phyloP scores from a whole-genome alignment of 345 rosid species.

The Arabis hirsuta region DNA sequence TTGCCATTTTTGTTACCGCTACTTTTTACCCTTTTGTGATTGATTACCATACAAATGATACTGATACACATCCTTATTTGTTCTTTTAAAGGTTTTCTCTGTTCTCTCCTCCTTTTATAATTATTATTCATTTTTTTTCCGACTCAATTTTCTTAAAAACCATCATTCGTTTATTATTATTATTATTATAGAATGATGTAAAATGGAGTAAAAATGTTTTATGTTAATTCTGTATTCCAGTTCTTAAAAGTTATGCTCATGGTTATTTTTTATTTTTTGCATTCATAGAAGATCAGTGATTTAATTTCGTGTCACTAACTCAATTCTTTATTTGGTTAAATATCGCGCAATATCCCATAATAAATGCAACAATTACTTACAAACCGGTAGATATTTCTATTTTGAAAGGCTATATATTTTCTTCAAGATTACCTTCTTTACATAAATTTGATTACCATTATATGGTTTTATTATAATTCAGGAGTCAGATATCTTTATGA shows the following conservation, averaged over 20 bases:
- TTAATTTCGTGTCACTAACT: neutral
- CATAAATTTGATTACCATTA: neutral
- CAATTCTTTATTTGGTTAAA: too few relatives aligned
- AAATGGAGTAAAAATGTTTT: neutral
- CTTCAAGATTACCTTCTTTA: constrained; percentile 5
- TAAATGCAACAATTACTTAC: neutral
- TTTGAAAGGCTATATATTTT: neutral
- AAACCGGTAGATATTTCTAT: neutral
- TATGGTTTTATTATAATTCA: constrained; percentile 16
- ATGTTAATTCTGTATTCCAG: neutral
- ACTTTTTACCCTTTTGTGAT: too few relatives aligned
- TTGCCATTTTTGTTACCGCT: too few relatives aligned
- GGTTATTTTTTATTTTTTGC: neutral
- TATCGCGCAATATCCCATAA: neutral
- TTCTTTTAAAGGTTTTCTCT: neutral
- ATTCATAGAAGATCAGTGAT: neutral
- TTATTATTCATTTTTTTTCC: too few relatives aligned
- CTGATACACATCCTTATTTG: too few relatives aligned
- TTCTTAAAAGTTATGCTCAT: too few relatives aligned
- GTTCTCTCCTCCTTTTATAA: neutral
- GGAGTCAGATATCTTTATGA: constrained; percentile 17
- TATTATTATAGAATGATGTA: neutral
- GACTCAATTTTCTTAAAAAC: too few relatives aligned
- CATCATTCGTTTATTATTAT: too few relatives aligned
- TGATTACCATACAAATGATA: too few relatives aligned